Percentiles rank a stretch among this genome's conserved stretches.
Evolutionary conservation across 352 stramenopile species (phyloP).

Genomic region (Phytophthora chlamydospora): DNA sequence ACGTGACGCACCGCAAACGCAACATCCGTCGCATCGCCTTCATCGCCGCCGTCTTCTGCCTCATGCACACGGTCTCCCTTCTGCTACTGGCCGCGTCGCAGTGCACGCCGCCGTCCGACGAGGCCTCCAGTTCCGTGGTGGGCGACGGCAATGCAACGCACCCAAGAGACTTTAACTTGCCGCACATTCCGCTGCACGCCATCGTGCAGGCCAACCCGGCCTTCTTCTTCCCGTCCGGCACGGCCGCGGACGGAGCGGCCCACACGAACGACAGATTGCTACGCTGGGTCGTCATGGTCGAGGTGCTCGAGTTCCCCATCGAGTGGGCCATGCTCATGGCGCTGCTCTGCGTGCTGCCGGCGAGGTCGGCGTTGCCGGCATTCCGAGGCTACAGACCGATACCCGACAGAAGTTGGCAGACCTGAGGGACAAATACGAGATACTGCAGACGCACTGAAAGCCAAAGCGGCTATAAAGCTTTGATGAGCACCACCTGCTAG

Average conservation of each 20-base stretch:
- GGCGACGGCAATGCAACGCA: conserved; percentile 16
- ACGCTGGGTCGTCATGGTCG: conserved; percentile 64
- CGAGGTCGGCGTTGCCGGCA: conserved; percentile 52
- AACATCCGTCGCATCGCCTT: conserved; percentile 68
- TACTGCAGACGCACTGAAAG: background rate
- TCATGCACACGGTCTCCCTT: conserved; percentile 55
- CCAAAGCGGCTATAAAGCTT: too few species aligned
- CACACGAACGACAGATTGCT: conserved; percentile 36
- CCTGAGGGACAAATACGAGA: conserved; percentile 1
- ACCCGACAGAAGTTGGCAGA: conserved; percentile 28
- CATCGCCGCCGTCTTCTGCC: conserved; percentile 60
- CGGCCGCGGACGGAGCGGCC: conserved; percentile 14
- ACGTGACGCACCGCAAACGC: conserved; percentile 48
- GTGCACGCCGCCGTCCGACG: conserved; percentile 30
- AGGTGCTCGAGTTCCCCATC: conserved; percentile 65
- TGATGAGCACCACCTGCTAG: too few species aligned
- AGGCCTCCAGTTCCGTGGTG: conserved; percentile 27
- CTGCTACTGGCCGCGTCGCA: conserved; percentile 55
- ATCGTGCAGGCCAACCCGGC: conserved; percentile 65
- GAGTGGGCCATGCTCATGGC: conserved; percentile 67
- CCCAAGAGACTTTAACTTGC: conserved; percentile 25
- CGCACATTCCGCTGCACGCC: conserved; percentile 44
- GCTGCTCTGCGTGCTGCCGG: conserved; percentile 62
- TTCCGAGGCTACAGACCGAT: conserved; percentile 68
- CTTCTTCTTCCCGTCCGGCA: conserved; percentile 66